Evolutionary conservation across 805 yeast species (phyloP), one percentile per base, ranked within the genome.

Genomic region (Yamadazyma akitaensis): DNA sequence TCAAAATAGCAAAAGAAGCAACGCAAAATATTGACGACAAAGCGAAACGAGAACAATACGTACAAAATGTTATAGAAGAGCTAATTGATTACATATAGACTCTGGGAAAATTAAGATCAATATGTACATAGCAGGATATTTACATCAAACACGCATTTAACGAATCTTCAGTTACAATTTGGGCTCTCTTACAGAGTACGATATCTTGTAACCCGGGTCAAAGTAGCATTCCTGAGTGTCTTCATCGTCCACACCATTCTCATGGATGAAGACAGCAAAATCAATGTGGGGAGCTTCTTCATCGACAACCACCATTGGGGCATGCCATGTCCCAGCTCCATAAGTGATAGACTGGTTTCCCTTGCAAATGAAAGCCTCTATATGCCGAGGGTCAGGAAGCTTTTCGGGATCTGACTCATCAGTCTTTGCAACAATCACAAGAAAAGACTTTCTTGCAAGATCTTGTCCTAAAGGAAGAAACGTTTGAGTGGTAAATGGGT

Each of bases 261-360:
- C 97, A 60, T 85, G 85, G 28, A 88, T 84, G 44, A 90, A 68
- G n/a, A 92, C 97, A 2, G 88, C 91, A 67, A 91, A 92, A 59
- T 92, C 96, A 24, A 72, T 63, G 47, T 68, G 62, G 0, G 66
- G 61, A 12, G 84, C 67, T 4, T 70, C 68, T 21, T 77, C 80
- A 30, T 82, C 84, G 9, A 89, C 63, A 1, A 88, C 92, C 18
- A 92, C 84, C 98, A 91, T 91, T 2, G 98, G 97, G 0, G 97
- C 96, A 62, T 91, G 98, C 98, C 98, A 91, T 4, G 84, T 79
- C 0, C 85, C 88, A 11, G 77, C 79, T 0, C 90, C 95, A 62
- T 90, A 90, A 0, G 97, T 91, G 3, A 91, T 89, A 0, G 96
- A 87, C 59, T 90, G 96, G 61, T 87, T 84, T 0, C 96, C 96